Conservation (phyloP, 2,329 filamentous ascomycete species). For the Paramyrothecium roridum region DNA sequence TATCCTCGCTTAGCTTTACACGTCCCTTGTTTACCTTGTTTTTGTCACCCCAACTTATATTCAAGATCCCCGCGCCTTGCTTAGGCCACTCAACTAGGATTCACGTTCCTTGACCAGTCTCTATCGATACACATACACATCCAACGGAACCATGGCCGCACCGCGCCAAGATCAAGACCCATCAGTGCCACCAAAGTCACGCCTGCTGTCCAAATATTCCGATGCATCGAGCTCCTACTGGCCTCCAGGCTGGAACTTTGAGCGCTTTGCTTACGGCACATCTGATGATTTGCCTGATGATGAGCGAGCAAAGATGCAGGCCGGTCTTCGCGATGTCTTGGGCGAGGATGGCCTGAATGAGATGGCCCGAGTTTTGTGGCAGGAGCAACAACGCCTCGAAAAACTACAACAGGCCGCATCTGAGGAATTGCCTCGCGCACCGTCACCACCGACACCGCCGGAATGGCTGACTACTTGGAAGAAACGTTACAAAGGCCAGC, state of each 20-base stretch:
- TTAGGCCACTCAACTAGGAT: too few relatives aligned
- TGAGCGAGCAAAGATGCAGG: conserved; percentile 11
- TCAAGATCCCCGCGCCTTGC: too few relatives aligned
- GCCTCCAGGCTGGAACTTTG: conserved; percentile 11
- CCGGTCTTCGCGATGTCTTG: conserved; percentile 4
- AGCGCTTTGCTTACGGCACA: not conserved
- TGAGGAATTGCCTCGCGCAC: not conserved
- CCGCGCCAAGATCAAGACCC: too few relatives aligned
- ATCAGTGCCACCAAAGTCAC: too few relatives aligned
- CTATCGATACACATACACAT: too few relatives aligned
- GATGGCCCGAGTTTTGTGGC: conserved; percentile 4
- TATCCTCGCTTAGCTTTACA: too few relatives aligned
- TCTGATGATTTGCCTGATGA: conserved; percentile 4
- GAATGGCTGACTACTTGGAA: conserved; percentile 9
- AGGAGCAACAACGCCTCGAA: conserved; percentile 1
- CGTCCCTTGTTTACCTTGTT: too few relatives aligned
- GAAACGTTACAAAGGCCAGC: not conserved
- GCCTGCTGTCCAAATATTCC: conserved; percentile 5
- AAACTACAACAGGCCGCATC: not conserved
- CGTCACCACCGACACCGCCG: conserved; percentile 3
- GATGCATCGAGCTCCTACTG: conserved; percentile 16
- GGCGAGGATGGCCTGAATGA: not conserved
- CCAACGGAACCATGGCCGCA: too few relatives aligned
- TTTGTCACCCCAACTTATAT: too few relatives aligned
- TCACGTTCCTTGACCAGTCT: too few relatives aligned